Base-by-base conservation (phyloP, 1,284 basidiomycete species). In the Pterulicium gracile region DNA sequence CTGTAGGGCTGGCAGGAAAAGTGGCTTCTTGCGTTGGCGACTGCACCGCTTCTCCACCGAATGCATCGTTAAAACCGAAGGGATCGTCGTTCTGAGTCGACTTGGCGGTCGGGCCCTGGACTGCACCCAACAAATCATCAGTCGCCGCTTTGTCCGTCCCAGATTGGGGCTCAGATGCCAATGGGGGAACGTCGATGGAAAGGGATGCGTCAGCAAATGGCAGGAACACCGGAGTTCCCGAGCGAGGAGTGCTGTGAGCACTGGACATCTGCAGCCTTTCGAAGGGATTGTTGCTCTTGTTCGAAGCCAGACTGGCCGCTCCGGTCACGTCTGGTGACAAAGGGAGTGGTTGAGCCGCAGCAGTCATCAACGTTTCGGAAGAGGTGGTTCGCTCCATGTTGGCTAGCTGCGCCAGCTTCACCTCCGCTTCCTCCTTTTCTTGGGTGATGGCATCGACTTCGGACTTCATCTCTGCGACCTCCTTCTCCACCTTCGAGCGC, bases 271-370 rank as follows among this genome's bases (percentile, higher is more conserved):
- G 68, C 43, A 94, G 64, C 35, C 87, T 70, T 52, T 93, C 94
- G 58, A 98, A 98, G 0, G 95, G 95, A 61, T 98, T 98, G 56
- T 83, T 95, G 56, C 88, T 93, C 64, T 87, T 84, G 39, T 70
- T 27, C 57, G 67, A 4, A 64, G 73, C 43, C 51, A 60, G 47
- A 52, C 63, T 51, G 56, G 62, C 54, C 22, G 56, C 48, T 40
- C 65, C 67, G 20, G 71, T 50, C 53, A 63, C 56, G 21, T 80
- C 77, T 13, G 88, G 87, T 0, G 86, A 81, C 10, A 64, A 58
- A 1, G 88, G 88, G 12, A 90, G 68, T 2, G 85, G 76, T 4
- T 84, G 75, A 3, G 72, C 64, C 4, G 81, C 77, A 24, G 88
- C 83, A 50, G 80, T 72, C 1, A 68, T 56, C n/a, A 80, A 51